Evolutionary conservation across 1,284 basidiomycete genomes (phyloP), one percentile per base, ranked within the genome.

Genomic region (Ganoderma lingzhi): DNA sequence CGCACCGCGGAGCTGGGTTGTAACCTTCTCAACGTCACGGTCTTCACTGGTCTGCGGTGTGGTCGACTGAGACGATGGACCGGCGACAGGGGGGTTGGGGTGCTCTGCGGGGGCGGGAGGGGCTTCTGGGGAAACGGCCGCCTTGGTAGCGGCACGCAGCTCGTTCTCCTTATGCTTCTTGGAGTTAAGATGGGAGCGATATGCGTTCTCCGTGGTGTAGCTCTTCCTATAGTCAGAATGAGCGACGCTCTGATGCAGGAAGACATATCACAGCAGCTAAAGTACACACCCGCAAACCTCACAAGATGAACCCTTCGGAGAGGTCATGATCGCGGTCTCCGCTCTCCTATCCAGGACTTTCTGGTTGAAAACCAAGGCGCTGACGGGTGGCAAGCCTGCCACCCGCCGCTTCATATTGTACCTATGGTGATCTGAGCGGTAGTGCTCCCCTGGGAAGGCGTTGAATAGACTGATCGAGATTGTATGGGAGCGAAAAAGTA

Each of bases 321-420:
- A 91, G 8, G 89, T 84, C 80, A 88, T 88, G 64, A 94, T 84
- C 0, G 92, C 90, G 0, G 90, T 92, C 81, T 96, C 93, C 61
- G 89, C 85, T 39, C 89, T 84, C 72, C 93, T 84, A 70, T 96
- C 93, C 39, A 93, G 79, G n/a, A 98, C 93, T 79, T 99, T 99
- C 77, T 96, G 90, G 77, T 96, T 93, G 84, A 99, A 99, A 0
- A 93, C 78, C 8, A 86, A 82, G 0, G 87, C 88, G 69, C 90
- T 91, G 76, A 99, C 91, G 3, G 98, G 97, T 5, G 96, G 93
- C 2, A 99, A 87, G 17, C 89, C 91, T 8, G 98, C 97, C 23
- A 99, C 95, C 48, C 96, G 91, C 73, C 98, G 93, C 84, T 98
- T 98, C 92, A 98, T 96, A 81, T 99, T 99, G 84, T 99, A 99